Conservation (phyloP, 345 rosid genomes). For the Laguncularia racemosa region DNA sequence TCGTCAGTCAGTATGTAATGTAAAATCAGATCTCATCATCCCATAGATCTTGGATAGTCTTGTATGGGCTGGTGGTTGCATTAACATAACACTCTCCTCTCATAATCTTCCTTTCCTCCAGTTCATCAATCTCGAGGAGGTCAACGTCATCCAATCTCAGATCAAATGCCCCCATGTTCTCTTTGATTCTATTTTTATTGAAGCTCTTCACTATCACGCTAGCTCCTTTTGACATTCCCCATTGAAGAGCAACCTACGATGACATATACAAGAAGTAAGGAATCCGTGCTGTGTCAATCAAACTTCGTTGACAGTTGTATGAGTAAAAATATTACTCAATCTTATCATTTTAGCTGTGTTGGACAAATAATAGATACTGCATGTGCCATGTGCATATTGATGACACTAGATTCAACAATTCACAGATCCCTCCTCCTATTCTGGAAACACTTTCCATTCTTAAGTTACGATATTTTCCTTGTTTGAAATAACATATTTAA, state of each 20-base stretch:
- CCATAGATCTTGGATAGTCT: constrained; percentile 62
- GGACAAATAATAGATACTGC: no score
- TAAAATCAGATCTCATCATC: constrained; percentile 56
- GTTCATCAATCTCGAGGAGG: constrained; percentile 34
- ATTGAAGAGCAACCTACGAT: constrained; percentile 60
- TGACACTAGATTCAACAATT: no score
- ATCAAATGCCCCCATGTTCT: constrained; percentile 52
- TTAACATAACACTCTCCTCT: constrained; percentile 76
- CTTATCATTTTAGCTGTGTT: no score
- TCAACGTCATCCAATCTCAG: constrained; percentile 50
- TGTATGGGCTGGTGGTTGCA: constrained; percentile 69
- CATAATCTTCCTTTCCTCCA: constrained; percentile 67
- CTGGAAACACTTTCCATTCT: no score
- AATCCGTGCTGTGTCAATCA: background rate
- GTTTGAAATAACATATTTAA: no score
- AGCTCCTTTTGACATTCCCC: constrained; percentile 82
- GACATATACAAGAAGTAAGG: background rate
- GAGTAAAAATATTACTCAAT: no score
- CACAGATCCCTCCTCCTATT: no score
- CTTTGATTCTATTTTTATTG: constrained; percentile 46
- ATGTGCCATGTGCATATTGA: no score
- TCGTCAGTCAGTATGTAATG: no score
- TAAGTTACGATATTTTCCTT: no score
- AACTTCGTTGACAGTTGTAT: no score
- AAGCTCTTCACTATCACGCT: constrained; percentile 85